Base-by-base conservation (phyloP, 495 filamentous ascomycete species). In the Penicillium subrubescens region DNA sequence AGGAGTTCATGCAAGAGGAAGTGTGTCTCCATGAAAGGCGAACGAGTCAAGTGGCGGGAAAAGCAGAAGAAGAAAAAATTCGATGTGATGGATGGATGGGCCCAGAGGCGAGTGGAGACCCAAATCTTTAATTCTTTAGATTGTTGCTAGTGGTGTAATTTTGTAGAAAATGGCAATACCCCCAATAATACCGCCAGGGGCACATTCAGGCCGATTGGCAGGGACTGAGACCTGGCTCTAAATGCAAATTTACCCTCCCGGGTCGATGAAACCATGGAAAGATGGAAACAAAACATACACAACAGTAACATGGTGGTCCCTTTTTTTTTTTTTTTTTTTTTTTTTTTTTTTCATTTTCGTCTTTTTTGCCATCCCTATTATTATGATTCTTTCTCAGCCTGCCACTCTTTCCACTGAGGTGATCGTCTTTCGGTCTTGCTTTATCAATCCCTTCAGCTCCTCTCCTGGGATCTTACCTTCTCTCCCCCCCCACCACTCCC, bases 1-100 rank as follows among this genome's bases (percentile, higher is more conserved):
- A 60, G 57, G 62, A 54, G 62, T 60, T 64, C 62, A 64, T 64
- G 62, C 57, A 54, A 37, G 37, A 54, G 19, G 44, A 48, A 48
- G 44, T 48, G 3, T 23, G 25, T 27, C 25, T 25, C 44, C 11
- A n/a, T 48, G 21, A 48, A 48, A 25, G 25, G 48, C 10, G 25
- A 52, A n/a, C 48, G 27, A 52, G 48, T 52, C 23, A 15, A 17
- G 23, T 31, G 48, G 48, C 48, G 48, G 27, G n/a, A 17, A 21
- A 27, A 12, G 6, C 19, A 12, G 7, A 52, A 10, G 2, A 15
- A 21, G 6, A 31, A 52, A 29, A 52, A 52, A 52, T n/a, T 31
- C 48, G 29, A 52, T 52, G 48, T 31, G 48, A 52, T 50, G 21
- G 46, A 50, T 50, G 46, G 46, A 33, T 33, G 31, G 35, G 23